Base-by-base conservation (phyloP, 1,284 basidiomycete species). In the Sporisorium exsertum region DNA sequence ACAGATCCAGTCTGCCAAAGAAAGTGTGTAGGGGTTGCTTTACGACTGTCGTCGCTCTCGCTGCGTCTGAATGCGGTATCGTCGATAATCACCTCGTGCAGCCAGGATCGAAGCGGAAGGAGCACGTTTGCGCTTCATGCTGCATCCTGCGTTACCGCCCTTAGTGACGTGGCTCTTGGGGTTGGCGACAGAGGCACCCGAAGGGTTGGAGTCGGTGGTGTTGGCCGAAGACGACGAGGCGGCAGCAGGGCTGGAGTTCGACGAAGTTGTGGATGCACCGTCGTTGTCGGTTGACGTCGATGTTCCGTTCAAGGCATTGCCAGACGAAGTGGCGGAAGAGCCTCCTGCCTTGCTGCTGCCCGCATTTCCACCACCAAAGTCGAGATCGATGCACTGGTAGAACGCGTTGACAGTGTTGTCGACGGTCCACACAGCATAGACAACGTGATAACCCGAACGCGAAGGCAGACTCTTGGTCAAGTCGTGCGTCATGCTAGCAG, bases 371-470 rank as follows among this genome's bases (percentile, higher is more conserved):
- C 62, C 68, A 32, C 63, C 74, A 64, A 77, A 77, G 55, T 77
- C 66, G 51, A 77, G 70, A 52, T 77, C 74, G 49, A 77, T 55
- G 50, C 74, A 77, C 46, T 77, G 70, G 66, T 77, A 77, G 46
- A 77, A 77, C 12, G 74, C 70, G 33, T 72, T 72, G 57, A 10
- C 63, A 8, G 74, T 77, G 53, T 77, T 72, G 60, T 65, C 59
- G 33, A 77, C 57, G 40, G 74, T 77, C 74, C 74, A 77, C 18
- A 77, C 70, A 3, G 74, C 74, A 45, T 72, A 77, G 15, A 77
- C 70, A 27, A 77, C 54, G 50, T 77, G 74, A 33, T 73, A 61
- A 8, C 74, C 74, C 7, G 59, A 54, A 24, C 68, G 66, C 29
- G 55, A 22, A 7, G 74, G 74, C 65, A 77, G 27, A 9, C 16